phyloP scores from a whole-genome alignment of 768 basidiomycete genomes.

The Dacryopinax primogenitus region DNA sequence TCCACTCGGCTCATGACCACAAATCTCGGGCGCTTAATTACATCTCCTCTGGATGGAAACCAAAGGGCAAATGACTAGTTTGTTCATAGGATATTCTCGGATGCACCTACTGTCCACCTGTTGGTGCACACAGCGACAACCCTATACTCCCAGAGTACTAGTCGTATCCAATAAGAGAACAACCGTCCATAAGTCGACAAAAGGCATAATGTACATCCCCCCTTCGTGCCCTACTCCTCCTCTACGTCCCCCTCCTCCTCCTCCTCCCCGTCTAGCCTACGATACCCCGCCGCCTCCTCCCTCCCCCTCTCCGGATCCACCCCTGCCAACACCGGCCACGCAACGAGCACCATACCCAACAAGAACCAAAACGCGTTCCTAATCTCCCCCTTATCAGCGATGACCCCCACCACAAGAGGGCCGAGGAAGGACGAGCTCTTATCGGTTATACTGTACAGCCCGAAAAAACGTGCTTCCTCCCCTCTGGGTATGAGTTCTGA shows the following conservation, averaged over 20 bases:
- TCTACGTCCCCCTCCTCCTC: background rate
- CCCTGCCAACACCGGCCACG: slow-evolving; percentile 56
- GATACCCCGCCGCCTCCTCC: slow-evolving; percentile 34
- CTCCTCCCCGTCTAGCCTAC: slow-evolving; percentile 8
- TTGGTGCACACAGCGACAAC: too few relatives aligned
- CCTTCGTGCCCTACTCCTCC: background rate
- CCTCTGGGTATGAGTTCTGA: slow-evolving; percentile 75
- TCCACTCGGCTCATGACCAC: too few relatives aligned
- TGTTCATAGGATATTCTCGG: too few relatives aligned
- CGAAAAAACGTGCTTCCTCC: slow-evolving; percentile 80
- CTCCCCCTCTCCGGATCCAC: slow-evolving; percentile 60
- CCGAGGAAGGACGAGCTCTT: slow-evolving; percentile 80
- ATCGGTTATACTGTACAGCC: slow-evolving; percentile 78
- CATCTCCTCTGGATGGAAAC: too few relatives aligned
- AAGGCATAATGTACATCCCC: background rate
- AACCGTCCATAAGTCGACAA: too few relatives aligned
- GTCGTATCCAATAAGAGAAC: too few relatives aligned
- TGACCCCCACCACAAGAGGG: slow-evolving; percentile 73
- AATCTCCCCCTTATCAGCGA: slow-evolving; percentile 89
- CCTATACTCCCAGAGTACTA: too few relatives aligned
- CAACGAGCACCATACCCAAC: slow-evolving; percentile 62
- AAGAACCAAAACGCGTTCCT: slow-evolving; percentile 86
- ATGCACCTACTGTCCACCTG: too few relatives aligned
- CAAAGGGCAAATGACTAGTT: too few relatives aligned
- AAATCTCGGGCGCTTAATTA: too few relatives aligned